phyloP scores from a whole-genome alignment of 805 yeast genomes.

The Spathaspora girioi region DNA sequence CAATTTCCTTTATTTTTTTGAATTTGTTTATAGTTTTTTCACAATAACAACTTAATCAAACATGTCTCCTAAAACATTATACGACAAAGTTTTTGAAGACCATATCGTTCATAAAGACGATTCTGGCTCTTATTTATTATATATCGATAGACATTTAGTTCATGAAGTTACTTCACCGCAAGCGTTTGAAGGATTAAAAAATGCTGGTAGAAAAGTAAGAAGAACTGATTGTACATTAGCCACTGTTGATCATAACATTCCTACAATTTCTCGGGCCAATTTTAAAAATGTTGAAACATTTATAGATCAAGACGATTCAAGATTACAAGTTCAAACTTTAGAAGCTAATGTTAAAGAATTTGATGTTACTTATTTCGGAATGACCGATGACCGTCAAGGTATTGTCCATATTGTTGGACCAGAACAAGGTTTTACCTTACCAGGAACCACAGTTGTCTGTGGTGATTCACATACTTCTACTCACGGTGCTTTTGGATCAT shows the following conservation, averaged over 20 bases:
- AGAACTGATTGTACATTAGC: conserved; percentile 91
- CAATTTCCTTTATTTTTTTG: neutral
- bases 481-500: conserved; percentile 96
- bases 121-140: conserved; percentile 79
- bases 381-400: conserved; percentile 94
- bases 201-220: conserved; percentile 86
- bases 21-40: too few relatives aligned
- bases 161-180: conserved; percentile 99
- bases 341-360: conserved; percentile 91
- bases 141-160: conserved; percentile 94
- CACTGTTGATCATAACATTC: conserved; percentile 96
- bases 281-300: conserved; percentile 74
- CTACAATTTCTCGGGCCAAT: conserved; percentile 80
- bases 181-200: conserved; percentile 92
- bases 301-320: conserved; percentile 86
- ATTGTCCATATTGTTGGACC: conserved; percentile 99
- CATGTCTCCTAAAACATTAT: conserved; percentile 64
- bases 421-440: conserved; percentile 97
- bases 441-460: conserved; percentile 98
- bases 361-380: conserved; percentile 88
- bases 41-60: neutral
- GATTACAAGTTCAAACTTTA: conserved; percentile 86
- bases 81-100: conserved; percentile 95
- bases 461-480: conserved; percentile 99
- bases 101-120: conserved; percentile 90